phyloP scores from a whole-genome alignment of 75 land plant genomes.

The Selaginella moellendorffii region DNA sequence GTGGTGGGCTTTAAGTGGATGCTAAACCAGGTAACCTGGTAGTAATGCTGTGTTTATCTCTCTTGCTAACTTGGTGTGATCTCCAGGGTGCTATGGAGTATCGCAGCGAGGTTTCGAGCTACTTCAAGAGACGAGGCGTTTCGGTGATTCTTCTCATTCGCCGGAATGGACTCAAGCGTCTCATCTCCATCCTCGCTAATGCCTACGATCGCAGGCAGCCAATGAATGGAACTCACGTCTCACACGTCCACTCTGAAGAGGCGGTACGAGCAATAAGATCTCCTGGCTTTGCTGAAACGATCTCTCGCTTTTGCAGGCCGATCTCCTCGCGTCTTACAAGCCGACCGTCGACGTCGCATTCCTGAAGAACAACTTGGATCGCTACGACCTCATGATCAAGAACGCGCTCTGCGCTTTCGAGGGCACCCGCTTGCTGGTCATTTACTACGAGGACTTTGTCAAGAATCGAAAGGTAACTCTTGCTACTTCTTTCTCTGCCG shows the following conservation, averaged over 20 bases:
- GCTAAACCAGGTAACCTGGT: conserved; percentile 64
- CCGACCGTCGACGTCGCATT: conserved; percentile 38
- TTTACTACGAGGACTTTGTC: conserved; percentile 66
- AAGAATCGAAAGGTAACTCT: conserved; percentile 28
- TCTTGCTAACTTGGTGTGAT: neutral
- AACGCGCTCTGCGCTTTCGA: conserved; percentile 45
- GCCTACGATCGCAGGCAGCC: conserved; percentile 46
- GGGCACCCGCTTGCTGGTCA: conserved; percentile 39
- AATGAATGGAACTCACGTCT: conserved; percentile 73
- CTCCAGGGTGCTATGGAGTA: conserved; percentile 66
- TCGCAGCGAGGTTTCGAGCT: conserved; percentile 48
- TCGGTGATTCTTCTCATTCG: conserved; percentile 57
- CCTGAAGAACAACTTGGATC: conserved; percentile 30
- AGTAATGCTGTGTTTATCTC: neutral
- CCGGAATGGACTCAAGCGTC: conserved; percentile 48
- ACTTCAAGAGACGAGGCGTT: conserved; percentile 47
- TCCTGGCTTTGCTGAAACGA: no score
- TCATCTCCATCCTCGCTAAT: conserved; percentile 69
- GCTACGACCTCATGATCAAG: conserved; percentile 27
- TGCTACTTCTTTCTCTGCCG: no score
- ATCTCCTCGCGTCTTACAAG: conserved; percentile 53
- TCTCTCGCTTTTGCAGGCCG: conserved; percentile 40
- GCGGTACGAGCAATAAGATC: conserved; percentile 70
- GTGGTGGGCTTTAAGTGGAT: conserved; percentile 90
- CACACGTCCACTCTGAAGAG: conserved; percentile 68